Base-by-base conservation (phyloP, 345 rosid species). In the Linum tenue region DNA sequence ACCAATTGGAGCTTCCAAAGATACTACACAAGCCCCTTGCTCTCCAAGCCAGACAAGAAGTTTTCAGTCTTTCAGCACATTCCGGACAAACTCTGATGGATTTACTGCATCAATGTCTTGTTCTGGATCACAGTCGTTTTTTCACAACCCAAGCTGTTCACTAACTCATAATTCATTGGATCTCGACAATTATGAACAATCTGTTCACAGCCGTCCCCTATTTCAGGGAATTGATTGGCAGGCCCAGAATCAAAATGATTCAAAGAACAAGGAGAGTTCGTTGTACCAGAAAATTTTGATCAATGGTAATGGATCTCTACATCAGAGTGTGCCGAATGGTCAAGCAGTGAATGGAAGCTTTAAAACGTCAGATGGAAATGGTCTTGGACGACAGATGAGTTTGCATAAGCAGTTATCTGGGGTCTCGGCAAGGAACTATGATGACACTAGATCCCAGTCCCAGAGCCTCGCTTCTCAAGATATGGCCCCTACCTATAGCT, bases 61-160 rank as follows among this genome's bases (percentile, higher is more conserved):
- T 72, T 73, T 80, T 64, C 94, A 85, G 60, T 94, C 99, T 56
- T 73, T 89, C 65, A 83, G 81, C 73, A 84, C 97, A 37, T 86
- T 88, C 66, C 76, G 70, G 40, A 79, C 90, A 50, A 83, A 83
- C 73, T 90, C 99, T 37, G 97, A 94, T 59, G 95, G 97, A 53
- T 82, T 94, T 67, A 88, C 96, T 37, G 85, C 82, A 70, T 92
- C 98, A 31, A 82, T 90, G 90, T 94, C 99, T 44, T 86, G 83
- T 70, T 90, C 99, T 8, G 97, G 97, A 64, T 90, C 99, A 22
- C 97, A 83, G 75, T 90, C 99, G 7, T 85, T 88, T 69, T 85
- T 83, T 74, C 99, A 94, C 76, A 90, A 94, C 74, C 92, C 96
- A 61, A 94, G 99, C 76, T 94, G 99, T 79, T 94, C 99, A 15